A percentile compares a stretch with the other conserved stretches of the same genome.
phyloP scores from a whole-genome alignment of 2,329 filamentous ascomycete genomes.

The Dactylellina sp. region DNA sequence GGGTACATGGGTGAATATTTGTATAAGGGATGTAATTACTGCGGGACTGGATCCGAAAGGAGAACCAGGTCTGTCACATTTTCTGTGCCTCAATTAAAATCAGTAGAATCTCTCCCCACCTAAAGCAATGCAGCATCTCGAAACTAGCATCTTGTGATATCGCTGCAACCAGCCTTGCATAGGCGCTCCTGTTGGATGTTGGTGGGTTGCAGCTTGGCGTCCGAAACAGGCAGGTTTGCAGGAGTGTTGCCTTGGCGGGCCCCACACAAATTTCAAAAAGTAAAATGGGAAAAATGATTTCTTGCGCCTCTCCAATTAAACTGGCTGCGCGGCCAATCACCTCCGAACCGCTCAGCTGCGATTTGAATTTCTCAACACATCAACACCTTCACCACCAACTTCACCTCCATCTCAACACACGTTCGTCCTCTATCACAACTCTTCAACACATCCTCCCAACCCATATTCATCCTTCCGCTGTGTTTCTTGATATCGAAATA shows the following conservation, averaged over 20 bases:
- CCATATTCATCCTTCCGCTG: constrained; percentile 23
- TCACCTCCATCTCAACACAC: constrained; percentile 52
- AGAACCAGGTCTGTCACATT: no score
- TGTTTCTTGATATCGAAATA: constrained; percentile 16
- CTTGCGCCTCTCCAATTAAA: constrained; percentile 42
- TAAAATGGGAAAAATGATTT: constrained; percentile 8
- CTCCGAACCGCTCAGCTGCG: constrained; percentile 11
- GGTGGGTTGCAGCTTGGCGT: constrained; percentile 5
- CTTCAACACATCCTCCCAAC: constrained; percentile 55
- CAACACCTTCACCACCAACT: constrained; percentile 51
- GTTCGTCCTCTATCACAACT: constrained; percentile 56
- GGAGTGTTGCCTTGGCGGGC: constrained; percentile 11
- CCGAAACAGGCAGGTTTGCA: constrained; percentile 20
- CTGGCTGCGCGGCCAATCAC: constrained; percentile 10
- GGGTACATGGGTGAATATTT: no score
- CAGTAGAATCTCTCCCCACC: no score
- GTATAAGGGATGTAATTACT: no score
- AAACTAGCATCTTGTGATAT: no score
- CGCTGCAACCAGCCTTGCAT: no score
- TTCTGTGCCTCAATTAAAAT: no score
- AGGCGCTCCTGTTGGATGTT: constrained; percentile 6
- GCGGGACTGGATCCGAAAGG: no score
- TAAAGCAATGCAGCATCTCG: no score
- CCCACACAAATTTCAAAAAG: constrained; percentile 12
- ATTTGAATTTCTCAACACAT: constrained; percentile 47